phyloP scores from a whole-genome alignment of 306 rosid species.

The Psophocarpus tetragonolobus region DNA sequence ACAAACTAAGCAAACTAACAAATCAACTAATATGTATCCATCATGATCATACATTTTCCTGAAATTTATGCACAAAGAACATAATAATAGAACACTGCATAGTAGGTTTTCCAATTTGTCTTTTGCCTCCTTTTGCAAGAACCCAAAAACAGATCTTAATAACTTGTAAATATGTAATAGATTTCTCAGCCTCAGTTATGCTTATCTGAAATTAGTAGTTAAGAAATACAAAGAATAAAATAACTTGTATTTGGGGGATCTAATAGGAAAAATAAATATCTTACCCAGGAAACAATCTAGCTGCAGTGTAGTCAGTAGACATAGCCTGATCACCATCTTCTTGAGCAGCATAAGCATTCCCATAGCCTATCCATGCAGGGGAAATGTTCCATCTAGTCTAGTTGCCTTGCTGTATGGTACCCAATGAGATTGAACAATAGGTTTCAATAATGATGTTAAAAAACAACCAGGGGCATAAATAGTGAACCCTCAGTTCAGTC shows the following conservation, averaged over 20 bases:
- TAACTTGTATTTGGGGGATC: not conserved
- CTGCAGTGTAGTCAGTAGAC: conserved; percentile 96
- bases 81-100: not conserved
- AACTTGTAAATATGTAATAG: not conserved
- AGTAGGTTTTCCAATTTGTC: not conserved
- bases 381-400: conserved; percentile 86
- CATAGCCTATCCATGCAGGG: conserved; percentile 97
- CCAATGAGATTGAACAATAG: too few relatives aligned
- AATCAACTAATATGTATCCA: not conserved
- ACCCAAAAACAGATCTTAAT: conserved; percentile 10
- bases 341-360: conserved; percentile 91
- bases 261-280: not conserved
- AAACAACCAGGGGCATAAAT: conserved; percentile 1
- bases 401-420: conserved; percentile 94
- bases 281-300: conserved; percentile 97
- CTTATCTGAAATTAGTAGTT: not conserved
- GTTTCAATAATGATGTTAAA: too few relatives aligned
- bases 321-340: conserved; percentile 99
- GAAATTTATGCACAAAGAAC: not conserved
- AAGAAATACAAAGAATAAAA: conserved; percentile 26
- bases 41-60: not conserved
- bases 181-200: not conserved
- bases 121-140: conserved; percentile 2
- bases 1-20: not conserved
- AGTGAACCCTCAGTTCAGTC: conserved; percentile 5